Evolutionary conservation across 2,329 filamentous ascomycete species (phyloP), one percentile per base, ranked within the genome.

Genomic region (Capronia coronata): DNA sequence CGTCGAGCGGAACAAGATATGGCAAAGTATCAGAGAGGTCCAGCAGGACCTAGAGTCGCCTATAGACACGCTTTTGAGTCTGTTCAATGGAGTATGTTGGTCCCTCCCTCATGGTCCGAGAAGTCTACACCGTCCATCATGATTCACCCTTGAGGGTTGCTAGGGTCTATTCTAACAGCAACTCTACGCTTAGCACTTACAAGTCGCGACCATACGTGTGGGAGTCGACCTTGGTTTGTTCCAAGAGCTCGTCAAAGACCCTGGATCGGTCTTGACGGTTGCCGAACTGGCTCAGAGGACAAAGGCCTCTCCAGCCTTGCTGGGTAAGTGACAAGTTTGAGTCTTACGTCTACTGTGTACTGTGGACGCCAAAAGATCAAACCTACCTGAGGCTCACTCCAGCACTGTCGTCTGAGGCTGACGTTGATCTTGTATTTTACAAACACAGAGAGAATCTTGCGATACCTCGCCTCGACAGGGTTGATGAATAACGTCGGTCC

Each of bases 221-320:
- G 60, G 54, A 2, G 16, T 54, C 1, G 58, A 63, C 21, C 42
- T 62, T n/a, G 48, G 52, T 7, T 21, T 62, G 13, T 63, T 63
- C 25, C 30, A 55, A 13, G 23, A 46, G 6, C 30, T 51, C 7
- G 32, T 35, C 14, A 51, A 51, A 16, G 40, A 44, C 18, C 16
- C 8, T 21, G 22, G 14, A n/a, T 9, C 18, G 2, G 46, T 53
- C 41, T 18, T 62, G 9, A 60, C 35, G 21, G 51, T 57, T 3
- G 37, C 25, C 18, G 25, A 58, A 14, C 37, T 63, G 6, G 49
- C 48, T 3, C 37, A 44, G 6, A 45, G 51, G 21, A 48, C 45
- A 2, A 32, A 39, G 0, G 58, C 58, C 14, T 52, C 55, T 27
- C 43, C 55, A 7, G 46, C 44, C 2, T 39, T 61, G 22, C 45